Conservation (phyloP, 345 rosid genomes). For the Reutealis trisperma region DNA sequence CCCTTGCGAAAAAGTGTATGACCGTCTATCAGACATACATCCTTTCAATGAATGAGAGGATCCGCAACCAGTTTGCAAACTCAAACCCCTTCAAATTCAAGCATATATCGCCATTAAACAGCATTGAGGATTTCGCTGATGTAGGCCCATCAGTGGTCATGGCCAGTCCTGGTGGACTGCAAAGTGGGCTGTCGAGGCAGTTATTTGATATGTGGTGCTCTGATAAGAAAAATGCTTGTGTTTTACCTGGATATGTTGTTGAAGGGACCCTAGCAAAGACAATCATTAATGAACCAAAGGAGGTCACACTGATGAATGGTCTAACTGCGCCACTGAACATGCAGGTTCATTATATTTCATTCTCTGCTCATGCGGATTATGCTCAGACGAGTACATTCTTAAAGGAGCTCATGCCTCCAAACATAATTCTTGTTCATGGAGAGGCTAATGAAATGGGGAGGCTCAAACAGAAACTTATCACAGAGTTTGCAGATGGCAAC, state of each 20-base stretch:
- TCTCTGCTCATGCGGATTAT: constrained; percentile 95
- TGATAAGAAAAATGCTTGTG: constrained; percentile 84
- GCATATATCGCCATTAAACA: constrained; percentile 73
- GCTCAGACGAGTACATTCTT: constrained; percentile 93
- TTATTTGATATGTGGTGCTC: constrained; percentile 92
- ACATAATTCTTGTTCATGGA: constrained; percentile 91
- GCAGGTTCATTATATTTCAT: constrained; percentile 92
- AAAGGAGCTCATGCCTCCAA: constrained; percentile 93
- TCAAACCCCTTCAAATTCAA: constrained; percentile 95
- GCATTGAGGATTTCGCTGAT: constrained; percentile 83
- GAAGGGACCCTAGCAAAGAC: constrained; percentile 86
- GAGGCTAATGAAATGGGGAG: constrained; percentile 94
- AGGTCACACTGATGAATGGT: constrained; percentile 93
- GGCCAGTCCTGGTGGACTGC: constrained; percentile 95
- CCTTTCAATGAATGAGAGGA: constrained; percentile 91
- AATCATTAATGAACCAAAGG: constrained; percentile 86
- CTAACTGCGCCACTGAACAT: constrained; percentile 81
- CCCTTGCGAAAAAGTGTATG: constrained; percentile 96
- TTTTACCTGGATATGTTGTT: constrained; percentile 82
- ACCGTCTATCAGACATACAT: constrained; percentile 95
- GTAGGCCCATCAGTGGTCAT: constrained; percentile 91
- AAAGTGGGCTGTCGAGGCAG: constrained; percentile 89
- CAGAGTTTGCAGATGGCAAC: constrained; percentile 78
- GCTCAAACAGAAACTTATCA: constrained; percentile 80
- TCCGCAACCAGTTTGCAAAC: constrained; percentile 83